phyloP scores from a whole-genome alignment of 192 early-diverging fungal species.

The Phlyctochytrium planicorne region DNA sequence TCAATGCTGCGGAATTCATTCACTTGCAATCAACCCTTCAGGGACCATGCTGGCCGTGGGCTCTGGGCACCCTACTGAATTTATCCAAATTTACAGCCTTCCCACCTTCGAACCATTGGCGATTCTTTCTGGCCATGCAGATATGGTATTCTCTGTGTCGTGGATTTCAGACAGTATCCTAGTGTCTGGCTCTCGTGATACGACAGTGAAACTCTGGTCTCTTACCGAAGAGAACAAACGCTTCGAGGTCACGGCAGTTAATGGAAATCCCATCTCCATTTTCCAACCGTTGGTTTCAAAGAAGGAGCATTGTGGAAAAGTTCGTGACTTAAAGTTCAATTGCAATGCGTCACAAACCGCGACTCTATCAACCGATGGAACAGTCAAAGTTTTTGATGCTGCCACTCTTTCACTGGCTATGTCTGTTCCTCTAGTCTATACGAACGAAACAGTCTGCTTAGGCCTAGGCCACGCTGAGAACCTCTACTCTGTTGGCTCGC shows the following conservation, averaged over 20 bases:
- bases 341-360: slow-evolving; percentile 32
- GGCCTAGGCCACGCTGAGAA: slow-evolving; percentile 18
- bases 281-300: slow-evolving; percentile 30
- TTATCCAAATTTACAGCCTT: slow-evolving; percentile 58
- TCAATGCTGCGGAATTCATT: slow-evolving; percentile 56
- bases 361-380: slow-evolving; percentile 60
- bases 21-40: slow-evolving; percentile 60
- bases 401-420: not conserved
- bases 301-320: slow-evolving; percentile 44
- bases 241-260: not conserved
- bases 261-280: slow-evolving; percentile 18
- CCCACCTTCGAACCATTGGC: slow-evolving; percentile 59
- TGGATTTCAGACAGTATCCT: slow-evolving; percentile 60
- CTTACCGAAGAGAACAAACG: not conserved
- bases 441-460: slow-evolving; percentile 33
- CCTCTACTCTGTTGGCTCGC: slow-evolving; percentile 43
- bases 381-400: slow-evolving; percentile 66
- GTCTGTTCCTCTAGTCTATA: slow-evolving; percentile 26
- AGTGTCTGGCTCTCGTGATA: slow-evolving; percentile 58
- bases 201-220: slow-evolving; percentile 20
- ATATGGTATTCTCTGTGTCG: slow-evolving; percentile 64
- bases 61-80: slow-evolving; percentile 55
- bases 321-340: slow-evolving; percentile 58
- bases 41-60: slow-evolving; percentile 65
- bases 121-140: slow-evolving; percentile 58